phyloP scores from a whole-genome alignment of 2,329 filamentous ascomycete species.

The Botrytis elliptica region DNA sequence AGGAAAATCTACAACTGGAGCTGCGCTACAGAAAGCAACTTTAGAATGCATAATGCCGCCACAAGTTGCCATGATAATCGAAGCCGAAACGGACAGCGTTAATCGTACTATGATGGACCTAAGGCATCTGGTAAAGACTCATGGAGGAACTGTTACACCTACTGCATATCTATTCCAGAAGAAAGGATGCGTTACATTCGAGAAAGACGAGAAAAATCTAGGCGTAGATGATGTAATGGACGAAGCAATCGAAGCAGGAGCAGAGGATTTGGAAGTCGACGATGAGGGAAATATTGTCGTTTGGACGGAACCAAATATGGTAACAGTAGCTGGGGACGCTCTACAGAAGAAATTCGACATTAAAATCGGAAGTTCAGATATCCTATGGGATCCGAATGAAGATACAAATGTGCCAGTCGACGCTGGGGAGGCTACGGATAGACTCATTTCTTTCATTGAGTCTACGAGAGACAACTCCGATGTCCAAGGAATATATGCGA shows the following conservation, averaged over 20 bases:
- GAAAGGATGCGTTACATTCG: slow-evolving; percentile 72
- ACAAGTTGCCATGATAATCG: slow-evolving; percentile 71
- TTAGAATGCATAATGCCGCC: slow-evolving; percentile 80
- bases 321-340: slow-evolving; percentile 61
- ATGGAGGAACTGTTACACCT: slow-evolving; percentile 67
- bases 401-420: slow-evolving; percentile 70
- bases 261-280: slow-evolving; percentile 68
- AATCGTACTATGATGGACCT: slow-evolving; percentile 71
- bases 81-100: slow-evolving; percentile 83
- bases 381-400: slow-evolving; percentile 80
- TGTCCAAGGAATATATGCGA: slow-evolving; percentile 78
- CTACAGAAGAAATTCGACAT: slow-evolving; percentile 64
- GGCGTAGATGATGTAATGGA: slow-evolving; percentile 71
- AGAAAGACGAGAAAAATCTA: slow-evolving; percentile 50
- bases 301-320: slow-evolving; percentile 65
- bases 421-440: slow-evolving; percentile 52
- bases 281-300: slow-evolving; percentile 69
- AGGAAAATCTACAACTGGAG: slow-evolving; percentile 73
- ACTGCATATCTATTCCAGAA: slow-evolving; percentile 84
- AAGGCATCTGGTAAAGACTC: slow-evolving; percentile 66
- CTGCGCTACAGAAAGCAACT: slow-evolving; percentile 71
- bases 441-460: slow-evolving; percentile 59
- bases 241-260: slow-evolving; percentile 80
- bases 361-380: slow-evolving; percentile 71
- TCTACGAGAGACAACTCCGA: slow-evolving; percentile 65